phyloP scores from a whole-genome alignment of 164 flowering plant species.

The Umbilicus rupestris region DNA sequence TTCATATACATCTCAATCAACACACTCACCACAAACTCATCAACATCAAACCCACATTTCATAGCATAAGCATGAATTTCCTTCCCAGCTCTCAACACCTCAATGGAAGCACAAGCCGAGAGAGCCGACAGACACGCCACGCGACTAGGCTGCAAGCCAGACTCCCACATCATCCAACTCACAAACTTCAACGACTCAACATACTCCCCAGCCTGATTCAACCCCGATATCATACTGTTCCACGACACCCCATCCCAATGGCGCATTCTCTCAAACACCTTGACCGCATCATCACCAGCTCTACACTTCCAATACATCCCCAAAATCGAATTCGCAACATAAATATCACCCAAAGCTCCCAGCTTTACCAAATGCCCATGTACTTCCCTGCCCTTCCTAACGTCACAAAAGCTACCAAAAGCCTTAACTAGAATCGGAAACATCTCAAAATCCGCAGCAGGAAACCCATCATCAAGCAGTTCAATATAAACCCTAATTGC shows the following conservation, averaged over 20 bases:
- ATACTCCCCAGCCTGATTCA: constrained; percentile 17
- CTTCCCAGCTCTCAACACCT: constrained; percentile 20
- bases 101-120: constrained; percentile 23
- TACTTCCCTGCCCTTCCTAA: constrained; percentile 26
- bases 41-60: constrained; percentile 24
- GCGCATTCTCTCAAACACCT: constrained; percentile 31
- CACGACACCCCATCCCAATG: constrained; percentile 30
- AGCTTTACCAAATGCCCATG: constrained; percentile 36
- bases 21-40: constrained; percentile 23
- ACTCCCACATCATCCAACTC: constrained; percentile 21
- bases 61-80: constrained; percentile 30
- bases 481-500: constrained; percentile 26
- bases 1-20: constrained; percentile 42
- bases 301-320: constrained; percentile 31
- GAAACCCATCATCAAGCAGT: constrained; percentile 22
- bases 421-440: constrained; percentile 56
- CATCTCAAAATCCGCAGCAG: constrained; percentile 18
- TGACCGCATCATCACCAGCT: constrained; percentile 17
- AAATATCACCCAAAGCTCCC: constrained; percentile 21
- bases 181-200: constrained; percentile 19
- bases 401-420: constrained; percentile 34
- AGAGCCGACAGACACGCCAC: constrained; percentile 30
- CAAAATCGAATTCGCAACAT: constrained; percentile 27
- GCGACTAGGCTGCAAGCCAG: constrained; percentile 19
- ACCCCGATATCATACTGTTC: constrained; percentile 38